Conservation (phyloP, 257 asterid species). For the Ajuga chamaepitys region DNA sequence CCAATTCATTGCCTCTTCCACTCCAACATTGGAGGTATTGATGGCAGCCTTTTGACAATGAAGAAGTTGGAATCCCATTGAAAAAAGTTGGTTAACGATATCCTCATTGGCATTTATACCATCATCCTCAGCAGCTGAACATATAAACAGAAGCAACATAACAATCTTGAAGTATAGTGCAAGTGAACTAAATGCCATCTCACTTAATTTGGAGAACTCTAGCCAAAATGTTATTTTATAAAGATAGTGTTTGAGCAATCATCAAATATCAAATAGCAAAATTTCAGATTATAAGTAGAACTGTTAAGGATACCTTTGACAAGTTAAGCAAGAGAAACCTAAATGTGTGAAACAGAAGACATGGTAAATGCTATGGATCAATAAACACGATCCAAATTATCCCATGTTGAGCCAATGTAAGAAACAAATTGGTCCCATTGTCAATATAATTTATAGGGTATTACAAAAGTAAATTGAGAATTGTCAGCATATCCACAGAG, state of each 20-base stretch:
- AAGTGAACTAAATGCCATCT: neutral
- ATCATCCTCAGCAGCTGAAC: slow-evolving; percentile 42
- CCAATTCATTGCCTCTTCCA: slow-evolving; percentile 89
- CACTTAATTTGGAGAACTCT: neutral
- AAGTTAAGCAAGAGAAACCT: neutral
- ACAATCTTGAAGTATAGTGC: neutral
- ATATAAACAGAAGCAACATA: slow-evolving; percentile 13
- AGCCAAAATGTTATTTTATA: neutral
- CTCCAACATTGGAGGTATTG: slow-evolving; percentile 72
- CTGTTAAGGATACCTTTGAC: neutral
- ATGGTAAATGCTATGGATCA: neutral
- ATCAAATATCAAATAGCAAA: neutral
- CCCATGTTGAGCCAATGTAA: neutral
- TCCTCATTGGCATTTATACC: slow-evolving; percentile 47
- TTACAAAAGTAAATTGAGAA: neutral
- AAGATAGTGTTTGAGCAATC: neutral
- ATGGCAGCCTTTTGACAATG: slow-evolving; percentile 94
- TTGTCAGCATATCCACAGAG: neutral
- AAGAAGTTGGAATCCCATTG: slow-evolving; percentile 80
- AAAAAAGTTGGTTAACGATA: slow-evolving; percentile 69
- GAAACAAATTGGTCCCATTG: neutral
- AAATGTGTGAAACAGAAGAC: slow-evolving; percentile 1
- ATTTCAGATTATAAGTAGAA: neutral
- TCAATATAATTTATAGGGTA: neutral
- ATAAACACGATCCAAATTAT: neutral